These are phyloP conservation scores for Plantago rigida DNA, from an alignment of 305 asterid genomes.

Conservation along the genomic window DNA sequence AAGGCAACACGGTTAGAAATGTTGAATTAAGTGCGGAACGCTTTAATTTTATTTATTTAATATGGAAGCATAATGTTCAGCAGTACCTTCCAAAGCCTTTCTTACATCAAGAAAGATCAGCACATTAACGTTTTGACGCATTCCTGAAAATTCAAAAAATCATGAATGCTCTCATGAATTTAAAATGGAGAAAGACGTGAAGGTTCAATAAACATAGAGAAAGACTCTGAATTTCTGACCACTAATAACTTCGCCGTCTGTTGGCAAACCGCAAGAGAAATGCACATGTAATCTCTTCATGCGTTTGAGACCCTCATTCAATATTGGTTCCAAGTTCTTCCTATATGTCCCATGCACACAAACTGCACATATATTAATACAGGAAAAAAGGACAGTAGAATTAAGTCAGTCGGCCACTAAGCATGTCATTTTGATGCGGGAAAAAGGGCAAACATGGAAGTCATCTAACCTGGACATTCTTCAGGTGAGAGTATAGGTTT, in stretches of 20 bases:
- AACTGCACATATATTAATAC: conserved; percentile 31
- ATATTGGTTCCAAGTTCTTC: conserved; percentile 59
- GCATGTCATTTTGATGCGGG: conserved; percentile 8
- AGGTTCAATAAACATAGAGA: too few relatives aligned
- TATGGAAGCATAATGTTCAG: conserved; percentile 9
- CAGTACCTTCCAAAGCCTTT: conserved; percentile 74
- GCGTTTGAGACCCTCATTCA: conserved; percentile 70
- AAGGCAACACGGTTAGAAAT: conserved; percentile 17
- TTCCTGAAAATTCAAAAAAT: too few relatives aligned
- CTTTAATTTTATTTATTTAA: not conserved
- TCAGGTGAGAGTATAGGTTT: conserved; percentile 66
- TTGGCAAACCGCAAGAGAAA: conserved; percentile 86
- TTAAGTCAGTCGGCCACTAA: conserved; percentile 13
- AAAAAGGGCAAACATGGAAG: not conserved
- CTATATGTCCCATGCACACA: conserved; percentile 91
- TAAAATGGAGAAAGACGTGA: too few relatives aligned
- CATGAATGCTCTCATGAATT: too few relatives aligned
- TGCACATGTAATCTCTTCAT: conserved; percentile 83
- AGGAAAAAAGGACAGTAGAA: not conserved
- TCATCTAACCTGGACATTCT: conserved; percentile 56
- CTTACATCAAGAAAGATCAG: conserved; percentile 67
- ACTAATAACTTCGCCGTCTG: conserved; percentile 72
- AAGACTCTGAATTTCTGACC: conserved; percentile 35
- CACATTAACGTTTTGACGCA: conserved; percentile 39
- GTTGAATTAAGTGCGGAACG: too few relatives aligned